Evolutionary conservation across 257 asterid genomes (phyloP).

Genomic region (Solanum arcanum): DNA sequence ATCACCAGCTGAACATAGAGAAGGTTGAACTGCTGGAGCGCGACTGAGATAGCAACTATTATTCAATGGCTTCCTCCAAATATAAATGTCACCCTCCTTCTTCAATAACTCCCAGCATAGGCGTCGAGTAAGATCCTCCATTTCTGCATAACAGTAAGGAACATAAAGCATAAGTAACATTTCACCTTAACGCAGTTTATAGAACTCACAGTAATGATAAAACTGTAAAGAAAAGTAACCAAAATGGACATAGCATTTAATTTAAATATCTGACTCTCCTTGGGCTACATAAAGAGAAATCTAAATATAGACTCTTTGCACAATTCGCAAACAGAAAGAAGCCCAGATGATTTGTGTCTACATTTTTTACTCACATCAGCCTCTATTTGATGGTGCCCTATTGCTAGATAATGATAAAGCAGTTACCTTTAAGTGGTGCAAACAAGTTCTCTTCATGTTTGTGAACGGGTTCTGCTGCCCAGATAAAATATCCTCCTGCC

Average conservation of each 20-base stretch:
- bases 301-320: background rate
- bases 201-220: background rate
- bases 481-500: slow-evolving; percentile 53
- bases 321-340: background rate
- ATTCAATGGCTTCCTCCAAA: slow-evolving; percentile 53
- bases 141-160: slow-evolving; percentile 21
- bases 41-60: slow-evolving; percentile 49
- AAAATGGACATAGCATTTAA: background rate
- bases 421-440: slow-evolving; percentile 43
- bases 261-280: background rate
- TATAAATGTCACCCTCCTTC: slow-evolving; percentile 31
- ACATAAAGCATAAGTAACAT: background rate
- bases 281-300: background rate
- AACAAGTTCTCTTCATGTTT: slow-evolving; percentile 7
- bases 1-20: slow-evolving; percentile 27
- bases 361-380: background rate
- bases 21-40: slow-evolving; percentile 18
- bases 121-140: slow-evolving; percentile 33
- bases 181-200: background rate
- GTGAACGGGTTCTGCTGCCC: slow-evolving; percentile 24
- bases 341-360: background rate
- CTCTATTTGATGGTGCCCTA: background rate
- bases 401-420: background rate
- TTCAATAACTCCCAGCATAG: slow-evolving; percentile 54
- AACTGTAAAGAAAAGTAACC: background rate